These are phyloP conservation scores for Trichoderma afroharzianum DNA, from an alignment of 2,329 filamentous ascomycete genomes.

Conservation along the genomic window DNA sequence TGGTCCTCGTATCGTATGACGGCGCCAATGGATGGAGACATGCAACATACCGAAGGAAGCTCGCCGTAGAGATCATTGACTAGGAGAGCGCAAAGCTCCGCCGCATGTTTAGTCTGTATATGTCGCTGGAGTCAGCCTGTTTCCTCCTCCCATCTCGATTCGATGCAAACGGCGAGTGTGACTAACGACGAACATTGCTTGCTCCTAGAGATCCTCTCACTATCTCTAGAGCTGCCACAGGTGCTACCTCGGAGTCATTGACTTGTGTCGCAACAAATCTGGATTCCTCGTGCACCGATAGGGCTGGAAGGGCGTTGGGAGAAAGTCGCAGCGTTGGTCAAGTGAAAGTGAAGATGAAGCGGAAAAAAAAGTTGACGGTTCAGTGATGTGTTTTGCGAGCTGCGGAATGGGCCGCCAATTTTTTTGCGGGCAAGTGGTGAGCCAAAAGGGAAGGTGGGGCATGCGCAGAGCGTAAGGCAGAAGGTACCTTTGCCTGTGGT, in stretches of 20 bases:
- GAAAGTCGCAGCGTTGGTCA: not conserved
- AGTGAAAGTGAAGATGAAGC: not conserved
- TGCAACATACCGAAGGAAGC: constrained; percentile 70
- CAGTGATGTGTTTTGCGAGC: constrained; percentile 11
- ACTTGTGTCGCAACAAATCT: constrained; percentile 25
- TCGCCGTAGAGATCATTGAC: constrained; percentile 89
- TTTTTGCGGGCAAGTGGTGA: constrained; percentile 17
- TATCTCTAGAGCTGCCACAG: constrained; percentile 71
- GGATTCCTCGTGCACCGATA: not conserved
- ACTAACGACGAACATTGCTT: constrained; percentile 55
- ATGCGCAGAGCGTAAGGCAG: not conserved
- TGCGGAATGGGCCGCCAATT: constrained; percentile 19
- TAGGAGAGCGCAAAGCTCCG: constrained; percentile 86
- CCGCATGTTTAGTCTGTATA: constrained; percentile 63
- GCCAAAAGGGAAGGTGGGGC: constrained; percentile 21
- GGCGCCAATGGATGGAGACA: not conserved
- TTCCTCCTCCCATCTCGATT: not conserved
- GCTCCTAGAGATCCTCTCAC: constrained; percentile 74
- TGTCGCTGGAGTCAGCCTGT: constrained; percentile 23
- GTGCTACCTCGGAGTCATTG: constrained; percentile 68
- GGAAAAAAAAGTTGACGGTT: constrained; percentile 5
- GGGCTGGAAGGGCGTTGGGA: not conserved
- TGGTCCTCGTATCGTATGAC: not conserved
- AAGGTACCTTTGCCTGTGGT: not conserved
- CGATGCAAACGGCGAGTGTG: constrained; percentile 17